These are phyloP conservation scores for Fusarium sp. DNA, from an alignment of 2,329 filamentous ascomycete genomes.

Conservation along the genomic window DNA sequence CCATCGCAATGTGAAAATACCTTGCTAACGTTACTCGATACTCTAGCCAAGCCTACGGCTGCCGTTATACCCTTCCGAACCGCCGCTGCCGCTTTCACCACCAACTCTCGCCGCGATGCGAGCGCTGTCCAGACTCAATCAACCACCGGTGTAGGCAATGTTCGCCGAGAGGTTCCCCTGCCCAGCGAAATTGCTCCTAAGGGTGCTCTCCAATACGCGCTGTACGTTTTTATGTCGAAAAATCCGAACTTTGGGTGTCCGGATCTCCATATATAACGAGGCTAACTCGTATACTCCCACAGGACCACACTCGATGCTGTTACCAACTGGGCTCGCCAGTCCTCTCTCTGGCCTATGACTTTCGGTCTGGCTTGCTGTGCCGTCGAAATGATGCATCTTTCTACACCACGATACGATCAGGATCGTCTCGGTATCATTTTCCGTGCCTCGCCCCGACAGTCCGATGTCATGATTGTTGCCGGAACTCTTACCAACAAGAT, in stretches of 20 bases:
- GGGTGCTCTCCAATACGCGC: constrained; percentile 83
- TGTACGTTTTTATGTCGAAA: constrained; percentile 67
- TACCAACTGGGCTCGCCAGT: constrained; percentile 85
- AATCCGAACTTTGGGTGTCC: background rate
- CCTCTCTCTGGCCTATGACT: constrained; percentile 88
- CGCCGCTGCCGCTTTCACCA: constrained; percentile 71
- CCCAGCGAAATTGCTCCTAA: constrained; percentile 83
- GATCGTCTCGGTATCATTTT: constrained; percentile 91
- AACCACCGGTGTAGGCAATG: constrained; percentile 64
- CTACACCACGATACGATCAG: constrained; percentile 88
- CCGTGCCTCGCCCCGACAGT: constrained; percentile 86
- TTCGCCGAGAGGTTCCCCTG: constrained; percentile 78
- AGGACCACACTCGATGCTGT: constrained; percentile 83
- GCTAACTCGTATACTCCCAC: background rate
- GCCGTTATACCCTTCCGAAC: constrained; percentile 72
- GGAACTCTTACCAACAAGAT: constrained; percentile 97
- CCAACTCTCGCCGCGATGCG: constrained; percentile 73
- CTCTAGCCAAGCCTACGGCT: constrained; percentile 72
- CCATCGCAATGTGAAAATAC: constrained; percentile 9
- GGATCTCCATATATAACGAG: background rate
- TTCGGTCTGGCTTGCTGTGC: constrained; percentile 91
- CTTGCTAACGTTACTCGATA: constrained; percentile 15
- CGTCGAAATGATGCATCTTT: constrained; percentile 93
- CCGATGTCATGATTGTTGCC: constrained; percentile 93
- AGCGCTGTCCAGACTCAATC: constrained; percentile 65